phyloP scores from a whole-genome alignment of 371 early-diverging fungal genomes.

The Rhizopus stolonifer region DNA sequence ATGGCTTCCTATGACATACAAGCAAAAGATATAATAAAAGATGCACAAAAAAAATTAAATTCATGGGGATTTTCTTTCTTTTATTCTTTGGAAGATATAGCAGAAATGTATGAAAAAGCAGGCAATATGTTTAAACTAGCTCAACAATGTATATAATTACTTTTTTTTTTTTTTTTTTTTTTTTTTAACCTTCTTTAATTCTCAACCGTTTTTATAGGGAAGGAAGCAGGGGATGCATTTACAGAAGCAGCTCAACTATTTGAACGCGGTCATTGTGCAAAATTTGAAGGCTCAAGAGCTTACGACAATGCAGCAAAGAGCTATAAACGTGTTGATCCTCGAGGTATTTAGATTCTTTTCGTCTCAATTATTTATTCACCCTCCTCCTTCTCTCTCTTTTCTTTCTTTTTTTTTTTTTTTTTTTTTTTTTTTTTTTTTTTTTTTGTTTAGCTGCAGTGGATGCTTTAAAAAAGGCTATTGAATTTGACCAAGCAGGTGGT shows the following conservation, averaged over 20 bases:
- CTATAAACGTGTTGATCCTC: slow-evolving; percentile 79
- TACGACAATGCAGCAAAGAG: slow-evolving; percentile 87
- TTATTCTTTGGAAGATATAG: slow-evolving; percentile 82
- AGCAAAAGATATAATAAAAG: slow-evolving; percentile 66
- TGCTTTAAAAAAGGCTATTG: slow-evolving; percentile 72
- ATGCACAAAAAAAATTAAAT: slow-evolving; percentile 75
- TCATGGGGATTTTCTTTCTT: slow-evolving; percentile 69
- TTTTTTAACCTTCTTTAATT: no score
- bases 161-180: background rate
- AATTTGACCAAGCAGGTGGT: slow-evolving; percentile 78
- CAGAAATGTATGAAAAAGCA: slow-evolving; percentile 88
- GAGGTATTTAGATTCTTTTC: slow-evolving; percentile 50
- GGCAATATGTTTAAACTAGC: slow-evolving; percentile 89
- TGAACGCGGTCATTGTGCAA: slow-evolving; percentile 62
- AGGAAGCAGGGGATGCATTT: slow-evolving; percentile 92
- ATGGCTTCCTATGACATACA: slow-evolving; percentile 58
- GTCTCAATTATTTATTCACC: no score
- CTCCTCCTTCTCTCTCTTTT: no score
- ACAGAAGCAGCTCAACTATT: slow-evolving; percentile 73
- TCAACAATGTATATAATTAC: slow-evolving; percentile 66
- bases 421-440: no score
- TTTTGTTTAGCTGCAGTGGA: slow-evolving; percentile 81
- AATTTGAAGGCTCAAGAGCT: slow-evolving; percentile 79
- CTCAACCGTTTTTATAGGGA: slow-evolving; percentile 75
- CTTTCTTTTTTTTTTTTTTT: no score